Evolutionary conservation across 306 rosid species (phyloP).

Genomic region (Castanospermum australe): DNA sequence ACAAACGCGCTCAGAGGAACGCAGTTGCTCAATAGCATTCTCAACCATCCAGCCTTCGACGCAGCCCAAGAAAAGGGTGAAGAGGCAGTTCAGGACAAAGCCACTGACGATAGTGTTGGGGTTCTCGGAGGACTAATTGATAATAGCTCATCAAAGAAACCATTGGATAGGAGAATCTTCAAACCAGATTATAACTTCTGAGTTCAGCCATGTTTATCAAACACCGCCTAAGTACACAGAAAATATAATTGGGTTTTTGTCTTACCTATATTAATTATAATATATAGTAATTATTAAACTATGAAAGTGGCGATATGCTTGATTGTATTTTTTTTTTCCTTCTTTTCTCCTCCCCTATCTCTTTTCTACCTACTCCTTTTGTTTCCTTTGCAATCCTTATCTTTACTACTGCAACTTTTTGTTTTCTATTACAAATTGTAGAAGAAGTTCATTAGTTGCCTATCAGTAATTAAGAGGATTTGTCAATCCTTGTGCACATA

Average conservation of each 20-base stretch:
- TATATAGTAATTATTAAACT: constrained; percentile 1
- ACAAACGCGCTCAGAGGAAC: constrained; percentile 93
- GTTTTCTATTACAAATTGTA: no score
- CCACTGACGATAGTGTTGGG: constrained; percentile 31
- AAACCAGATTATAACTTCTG: constrained; percentile 76
- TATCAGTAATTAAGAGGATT: no score
- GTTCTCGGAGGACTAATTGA: constrained; percentile 32
- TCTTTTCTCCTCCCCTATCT: no score
- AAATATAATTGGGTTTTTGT: constrained; percentile 31
- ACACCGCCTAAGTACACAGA: constrained; percentile 14
- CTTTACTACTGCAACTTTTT: no score
- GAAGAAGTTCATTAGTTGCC: no score
- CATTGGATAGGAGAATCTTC: constrained; percentile 33
- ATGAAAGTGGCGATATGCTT: constrained; percentile 28
- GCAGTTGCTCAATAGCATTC: constrained; percentile 55
- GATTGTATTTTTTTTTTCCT: background rate
- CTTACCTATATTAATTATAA: no score
- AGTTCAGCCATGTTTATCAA: constrained; percentile 11
- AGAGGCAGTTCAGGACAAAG: constrained; percentile 6
- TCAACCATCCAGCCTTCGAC: constrained; percentile 72
- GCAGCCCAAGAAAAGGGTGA: constrained; percentile 24
- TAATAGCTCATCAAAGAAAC: constrained; percentile 26
- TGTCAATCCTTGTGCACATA: no score
- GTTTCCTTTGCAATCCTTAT: background rate
- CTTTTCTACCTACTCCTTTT: background rate